phyloP scores from a whole-genome alignment of 495 filamentous ascomycete species.

The Neurospora africana region DNA sequence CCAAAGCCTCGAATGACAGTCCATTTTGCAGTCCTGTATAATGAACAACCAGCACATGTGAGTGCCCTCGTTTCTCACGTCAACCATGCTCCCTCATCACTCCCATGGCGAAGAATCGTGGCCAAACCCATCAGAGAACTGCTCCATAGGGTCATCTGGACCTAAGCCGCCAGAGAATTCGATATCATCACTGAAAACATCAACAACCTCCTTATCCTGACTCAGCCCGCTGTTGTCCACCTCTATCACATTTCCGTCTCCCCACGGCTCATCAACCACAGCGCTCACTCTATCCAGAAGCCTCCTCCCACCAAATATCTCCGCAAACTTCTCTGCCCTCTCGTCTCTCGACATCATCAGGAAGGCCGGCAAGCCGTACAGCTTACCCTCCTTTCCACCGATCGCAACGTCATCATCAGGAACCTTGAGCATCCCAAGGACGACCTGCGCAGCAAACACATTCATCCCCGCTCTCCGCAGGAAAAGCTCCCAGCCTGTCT shows the following conservation, averaged over 20 bases:
- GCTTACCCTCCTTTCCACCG: slow-evolving; percentile 7
- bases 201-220: background rate
- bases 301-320: slow-evolving; percentile 40
- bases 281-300: slow-evolving; percentile 41
- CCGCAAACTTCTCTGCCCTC: slow-evolving; percentile 32
- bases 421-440: slow-evolving; percentile 43
- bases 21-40: background rate
- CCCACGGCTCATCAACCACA: slow-evolving; percentile 28
- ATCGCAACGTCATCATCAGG: slow-evolving; percentile 16
- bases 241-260: slow-evolving; percentile 2
- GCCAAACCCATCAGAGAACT: background rate
- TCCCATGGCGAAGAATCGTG: background rate
- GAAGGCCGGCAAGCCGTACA: slow-evolving; percentile 44
- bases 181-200: background rate
- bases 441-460: slow-evolving; percentile 64
- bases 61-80: background rate
- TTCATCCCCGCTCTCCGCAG: slow-evolving; percentile 67
- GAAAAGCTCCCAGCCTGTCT: slow-evolving; percentile 66
- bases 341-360: slow-evolving; percentile 45
- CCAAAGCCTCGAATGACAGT: background rate
- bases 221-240: background rate
- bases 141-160: background rate
- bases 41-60: background rate
- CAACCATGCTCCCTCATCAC: background rate
- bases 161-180: background rate